These are phyloP conservation scores for Trypanosoma congolense DNA, from an alignment of 208 protist genomes.

Conservation along the genomic window DNA sequence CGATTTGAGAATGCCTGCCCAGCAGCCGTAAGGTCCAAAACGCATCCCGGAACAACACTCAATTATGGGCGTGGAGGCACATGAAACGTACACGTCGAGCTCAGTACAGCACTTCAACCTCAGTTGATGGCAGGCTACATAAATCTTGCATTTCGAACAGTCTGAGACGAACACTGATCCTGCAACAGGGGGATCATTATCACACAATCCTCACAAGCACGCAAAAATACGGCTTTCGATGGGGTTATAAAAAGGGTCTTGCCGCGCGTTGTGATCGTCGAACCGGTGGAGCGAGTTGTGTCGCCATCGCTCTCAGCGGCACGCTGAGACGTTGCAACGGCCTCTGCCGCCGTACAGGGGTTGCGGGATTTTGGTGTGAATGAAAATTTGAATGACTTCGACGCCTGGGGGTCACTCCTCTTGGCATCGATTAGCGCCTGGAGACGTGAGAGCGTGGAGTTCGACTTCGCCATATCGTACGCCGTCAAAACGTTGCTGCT, in stretches of 20 bases:
- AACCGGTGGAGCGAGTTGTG: background rate
- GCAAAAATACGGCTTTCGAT: conserved; percentile 57
- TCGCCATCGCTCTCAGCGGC: background rate
- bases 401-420: background rate
- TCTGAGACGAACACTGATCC: conserved; percentile 77
- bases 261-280: conserved; percentile 33
- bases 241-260: conserved; percentile 36
- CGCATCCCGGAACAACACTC: conserved; percentile 60
- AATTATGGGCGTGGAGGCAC: conserved; percentile 78
- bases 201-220: conserved; percentile 38
- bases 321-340: conserved; percentile 1
- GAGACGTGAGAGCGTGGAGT: conserved; percentile 55
- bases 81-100: conserved; percentile 77
- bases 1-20: conserved; percentile 55
- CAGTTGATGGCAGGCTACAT: conserved; percentile 82
- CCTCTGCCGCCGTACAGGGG: background rate
- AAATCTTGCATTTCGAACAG: conserved; percentile 59
- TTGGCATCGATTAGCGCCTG: conserved; percentile 50
- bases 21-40: conserved; percentile 77
- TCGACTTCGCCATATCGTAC: conserved; percentile 75
- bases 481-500: conserved; percentile 55
- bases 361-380: conserved; percentile 24
- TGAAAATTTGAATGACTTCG: conserved; percentile 64
- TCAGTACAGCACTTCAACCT: conserved; percentile 68
- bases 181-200: conserved; percentile 62